Evolutionary conservation across 140 eudicot genomes (phyloP), one percentile per base, ranked within the genome.

Genomic region (Senecio squalidus): DNA sequence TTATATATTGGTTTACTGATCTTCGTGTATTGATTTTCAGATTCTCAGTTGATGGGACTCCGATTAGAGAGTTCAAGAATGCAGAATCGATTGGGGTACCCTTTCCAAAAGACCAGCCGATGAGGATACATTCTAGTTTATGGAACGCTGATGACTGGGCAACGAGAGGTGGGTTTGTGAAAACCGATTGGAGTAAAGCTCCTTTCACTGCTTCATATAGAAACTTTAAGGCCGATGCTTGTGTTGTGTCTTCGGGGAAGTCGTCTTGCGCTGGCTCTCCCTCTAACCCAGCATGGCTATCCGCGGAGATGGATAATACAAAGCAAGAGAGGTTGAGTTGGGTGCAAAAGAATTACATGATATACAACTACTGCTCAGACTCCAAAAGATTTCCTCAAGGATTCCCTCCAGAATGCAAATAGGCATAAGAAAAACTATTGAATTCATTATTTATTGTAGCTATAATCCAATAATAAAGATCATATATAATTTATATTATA

Each of bases 91-190:
- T 67, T 1, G 84, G 88, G 0, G 79, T 84, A 0, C 62, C 87
- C 14, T 84, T 70, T 41, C 88, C 94, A 1, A 80, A 71, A 28
- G 48, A 50, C 44, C 94, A 84, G 38, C 59, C 82, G 1, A 84
- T 84, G 94, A 80, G 84, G 69, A 54, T 84, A 18, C 77, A 84
- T 48, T 74, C 85, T 0, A 80, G 94, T 61, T 61, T 84, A 4
- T 84, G 94, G 94, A 73, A 84, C 28, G 94, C 85, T 0, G 94
- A 84, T 0, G 94, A 79, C 18, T 85, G 89, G 95, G 95, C 89
- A 0, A 85, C 95, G 7, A 68, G 82, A 48, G 86, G 94, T 20
- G 94, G 94, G 21, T 78, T 77, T 2, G 78, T 85, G 27, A 79
- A 85, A 75, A 79, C 91, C 0, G 89, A 85, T 7, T 85, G 95